A percentile compares a stretch with the other conserved stretches of the same genome.
These are phyloP conservation scores for Debaryomyces tyrocola DNA, from an alignment of 805 yeast genomes.

Conservation along the genomic window DNA sequence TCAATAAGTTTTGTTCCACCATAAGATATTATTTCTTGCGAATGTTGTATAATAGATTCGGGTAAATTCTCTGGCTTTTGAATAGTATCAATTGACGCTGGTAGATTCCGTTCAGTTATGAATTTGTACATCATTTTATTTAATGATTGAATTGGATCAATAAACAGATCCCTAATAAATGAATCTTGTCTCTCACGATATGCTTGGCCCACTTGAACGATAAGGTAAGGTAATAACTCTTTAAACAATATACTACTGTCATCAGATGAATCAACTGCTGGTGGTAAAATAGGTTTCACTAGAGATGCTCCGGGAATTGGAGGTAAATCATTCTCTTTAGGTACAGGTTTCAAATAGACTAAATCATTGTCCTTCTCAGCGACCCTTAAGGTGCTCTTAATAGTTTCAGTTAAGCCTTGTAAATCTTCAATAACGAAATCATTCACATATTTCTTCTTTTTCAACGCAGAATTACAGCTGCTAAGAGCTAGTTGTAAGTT, in stretches of 20 bases:
- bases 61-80: conserved; percentile 62
- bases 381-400: conserved; percentile 45
- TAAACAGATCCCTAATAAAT: conserved; percentile 46
- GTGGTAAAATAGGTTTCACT: conserved; percentile 44
- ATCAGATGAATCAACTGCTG: conserved; percentile 25
- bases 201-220: conserved; percentile 66
- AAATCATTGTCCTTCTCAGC: conserved; percentile 82
- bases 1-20: conserved; percentile 54
- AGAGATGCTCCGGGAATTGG: conserved; percentile 50
- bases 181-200: conserved; percentile 64
- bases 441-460: conserved; percentile 42
- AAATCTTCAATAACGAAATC: conserved; percentile 51
- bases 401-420: conserved; percentile 45
- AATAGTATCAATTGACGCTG: conserved; percentile 61
- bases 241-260: conserved; percentile 40
- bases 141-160: conserved; percentile 49
- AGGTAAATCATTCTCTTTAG: conserved; percentile 41
- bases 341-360: conserved; percentile 69
- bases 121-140: conserved; percentile 44
- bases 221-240: conserved; percentile 64
- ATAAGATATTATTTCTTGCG: conserved; percentile 48
- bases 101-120: conserved; percentile 51
- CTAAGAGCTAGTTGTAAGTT: conserved; percentile 46
- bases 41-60: conserved; percentile 52
- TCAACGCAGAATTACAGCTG: conserved; percentile 36